phyloP scores from a whole-genome alignment of 179 eudicot genomes.

The Amaranthus tricolor region DNA sequence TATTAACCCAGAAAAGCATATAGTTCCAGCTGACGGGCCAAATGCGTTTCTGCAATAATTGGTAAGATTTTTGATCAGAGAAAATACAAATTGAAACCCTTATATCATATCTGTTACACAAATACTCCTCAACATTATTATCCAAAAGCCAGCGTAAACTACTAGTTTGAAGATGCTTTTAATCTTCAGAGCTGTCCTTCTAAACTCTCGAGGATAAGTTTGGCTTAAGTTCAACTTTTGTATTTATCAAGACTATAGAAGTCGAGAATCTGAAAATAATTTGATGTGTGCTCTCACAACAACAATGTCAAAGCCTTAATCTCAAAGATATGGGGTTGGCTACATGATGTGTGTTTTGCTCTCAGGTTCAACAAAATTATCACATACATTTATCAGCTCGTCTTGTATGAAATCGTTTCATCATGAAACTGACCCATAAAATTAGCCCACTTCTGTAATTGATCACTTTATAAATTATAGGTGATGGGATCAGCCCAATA shows the following conservation, averaged over 20 bases:
- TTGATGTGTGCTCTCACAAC: neutral
- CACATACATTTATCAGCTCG: no score
- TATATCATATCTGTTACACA: neutral
- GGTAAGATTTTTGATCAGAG: conserved; percentile 6
- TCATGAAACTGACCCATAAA: no score
- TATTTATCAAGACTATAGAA: neutral
- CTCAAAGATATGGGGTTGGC: no score
- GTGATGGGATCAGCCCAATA: no score
- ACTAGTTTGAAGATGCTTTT: neutral
- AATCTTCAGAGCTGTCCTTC: neutral
- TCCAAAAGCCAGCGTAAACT: neutral
- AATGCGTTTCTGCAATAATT: conserved; percentile 72
- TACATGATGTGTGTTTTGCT: no score
- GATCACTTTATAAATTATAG: no score
- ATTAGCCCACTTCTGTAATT: no score
- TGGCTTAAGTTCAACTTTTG: neutral
- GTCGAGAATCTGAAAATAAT: neutral
- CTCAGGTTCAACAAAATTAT: no score
- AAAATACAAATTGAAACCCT: neutral
- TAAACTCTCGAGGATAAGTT: no score
- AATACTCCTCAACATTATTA: neutral
- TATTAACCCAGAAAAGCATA: conserved; percentile 88
- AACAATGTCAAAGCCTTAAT: no score
- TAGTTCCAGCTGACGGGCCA: conserved; percentile 90
- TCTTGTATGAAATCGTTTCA: no score